Conservation (phyloP, 1,284 basidiomycete species). For the Malassezia psittaci region DNA sequence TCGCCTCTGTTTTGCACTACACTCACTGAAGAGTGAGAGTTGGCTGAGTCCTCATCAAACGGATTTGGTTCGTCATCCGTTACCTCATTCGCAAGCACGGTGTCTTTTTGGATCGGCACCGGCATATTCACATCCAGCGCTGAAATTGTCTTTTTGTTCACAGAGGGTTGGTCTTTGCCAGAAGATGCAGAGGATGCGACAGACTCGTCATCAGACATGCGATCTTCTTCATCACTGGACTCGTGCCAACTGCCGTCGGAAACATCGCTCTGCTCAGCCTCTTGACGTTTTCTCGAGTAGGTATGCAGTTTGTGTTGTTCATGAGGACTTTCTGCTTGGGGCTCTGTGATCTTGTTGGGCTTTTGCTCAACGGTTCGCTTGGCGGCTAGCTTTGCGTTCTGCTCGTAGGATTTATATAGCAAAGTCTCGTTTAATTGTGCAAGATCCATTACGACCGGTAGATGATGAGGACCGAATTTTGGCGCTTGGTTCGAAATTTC, state of each 20-base stretch:
- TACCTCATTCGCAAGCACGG: conserved; percentile 13
- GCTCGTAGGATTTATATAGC: conserved; percentile 25
- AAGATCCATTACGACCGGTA: conserved; percentile 22
- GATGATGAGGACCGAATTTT: not conserved
- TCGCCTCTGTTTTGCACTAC: too few species aligned
- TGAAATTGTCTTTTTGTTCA: not conserved
- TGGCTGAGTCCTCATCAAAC: too few species aligned
- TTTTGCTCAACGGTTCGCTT: not conserved
- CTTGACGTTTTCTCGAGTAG: not conserved
- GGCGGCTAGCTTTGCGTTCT: conserved; percentile 14
- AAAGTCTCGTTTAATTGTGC: conserved; percentile 32
- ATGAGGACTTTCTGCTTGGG: not conserved
- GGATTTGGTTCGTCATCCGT: too few species aligned
- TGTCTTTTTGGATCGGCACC: conserved; percentile 12
- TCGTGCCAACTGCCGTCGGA: too few species aligned
- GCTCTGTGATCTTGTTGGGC: not conserved
- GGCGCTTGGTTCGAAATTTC: not conserved
- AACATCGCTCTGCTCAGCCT: not conserved
- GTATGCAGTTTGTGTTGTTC: not conserved
- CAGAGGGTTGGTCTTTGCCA: not conserved
- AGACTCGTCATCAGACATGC: not conserved
- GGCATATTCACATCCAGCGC: conserved; percentile 24
- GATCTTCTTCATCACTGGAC: not conserved
- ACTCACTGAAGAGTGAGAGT: too few species aligned
- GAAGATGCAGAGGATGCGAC: not conserved